These are phyloP conservation scores for Aspergillus sclerotioniger DNA, from an alignment of 495 filamentous ascomycete genomes.

Conservation along the genomic window DNA sequence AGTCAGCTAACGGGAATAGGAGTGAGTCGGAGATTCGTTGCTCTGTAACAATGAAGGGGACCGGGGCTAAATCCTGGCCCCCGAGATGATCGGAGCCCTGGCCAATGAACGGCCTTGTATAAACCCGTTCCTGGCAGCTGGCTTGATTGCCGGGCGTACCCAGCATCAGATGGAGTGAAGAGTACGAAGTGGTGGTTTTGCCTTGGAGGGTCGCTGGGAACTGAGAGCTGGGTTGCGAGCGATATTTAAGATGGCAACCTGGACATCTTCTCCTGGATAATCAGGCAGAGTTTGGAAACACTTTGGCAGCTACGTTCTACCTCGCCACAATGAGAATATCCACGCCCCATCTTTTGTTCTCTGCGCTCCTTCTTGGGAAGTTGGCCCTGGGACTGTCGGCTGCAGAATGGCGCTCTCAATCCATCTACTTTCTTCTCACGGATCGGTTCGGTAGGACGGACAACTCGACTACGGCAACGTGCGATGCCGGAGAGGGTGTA, in stretches of 20 bases:
- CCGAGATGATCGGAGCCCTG: not conserved
- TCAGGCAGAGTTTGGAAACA: no score
- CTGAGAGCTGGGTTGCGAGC: not conserved
- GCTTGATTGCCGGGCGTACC: not conserved
- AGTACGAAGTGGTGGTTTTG: not conserved
- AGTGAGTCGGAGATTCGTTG: not conserved
- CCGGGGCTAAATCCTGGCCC: not conserved
- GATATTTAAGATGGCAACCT: no score
- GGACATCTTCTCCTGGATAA: no score
- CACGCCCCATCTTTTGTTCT: not conserved
- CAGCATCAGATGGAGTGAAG: not conserved
- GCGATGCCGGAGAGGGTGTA: conserved; percentile 43
- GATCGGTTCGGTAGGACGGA: conserved; percentile 71
- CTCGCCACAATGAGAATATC: not conserved
- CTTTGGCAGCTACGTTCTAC: no score
- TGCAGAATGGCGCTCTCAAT: conserved; percentile 58
- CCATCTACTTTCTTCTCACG: conserved; percentile 72
- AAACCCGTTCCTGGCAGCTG: not conserved
- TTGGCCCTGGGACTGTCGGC: conserved; percentile 15
- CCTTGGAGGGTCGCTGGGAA: not conserved
- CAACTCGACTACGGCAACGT: conserved; percentile 56
- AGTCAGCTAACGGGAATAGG: not conserved
- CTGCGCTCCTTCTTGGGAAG: not conserved
- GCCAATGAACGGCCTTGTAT: not conserved
- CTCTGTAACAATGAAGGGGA: not conserved